Evolutionary conservation across 2,329 filamentous ascomycete genomes (phyloP), one percentile per base, ranked within the genome.

Genomic region (Paraphoma chrysanthemicola): DNA sequence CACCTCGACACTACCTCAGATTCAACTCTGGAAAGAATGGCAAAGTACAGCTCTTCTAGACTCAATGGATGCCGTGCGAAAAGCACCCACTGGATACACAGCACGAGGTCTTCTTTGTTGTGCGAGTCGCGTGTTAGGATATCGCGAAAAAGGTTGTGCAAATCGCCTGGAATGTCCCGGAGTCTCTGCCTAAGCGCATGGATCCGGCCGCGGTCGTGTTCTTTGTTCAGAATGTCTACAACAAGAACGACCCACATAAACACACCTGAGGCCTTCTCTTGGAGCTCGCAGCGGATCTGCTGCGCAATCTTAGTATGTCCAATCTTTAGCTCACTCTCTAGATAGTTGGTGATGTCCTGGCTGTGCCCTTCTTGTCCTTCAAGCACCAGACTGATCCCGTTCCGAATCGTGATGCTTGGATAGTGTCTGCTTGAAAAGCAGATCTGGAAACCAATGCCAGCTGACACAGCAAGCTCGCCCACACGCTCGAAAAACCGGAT

Each of bases 91-190:
- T 66, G 64, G 6, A 69, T 59, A 31, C 62, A 67, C 6, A 67
- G 9, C 0, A 64, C 23, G 1, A 63, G 49, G 9, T 45, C 47
- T 6, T 63, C 52, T 41, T 44, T 58, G 18, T 62, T 55, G 14
- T 50, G 33, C 3, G 56, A 31, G 23, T 88, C 84, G 12, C 83
- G 76, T 0, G 54, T 78, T 8, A 69, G 43, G 6, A 66, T 63
- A 14, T 83, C 71, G 2, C 72, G 74, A 56, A 89, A 88, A 0
- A 88, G 62, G 0, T 82, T 72, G 36, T 76, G 65, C 0, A 88
- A 70, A 0, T 74, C 72, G 6, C 49, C 48, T 0, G 80, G 81
- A 31, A 81, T 74, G 28, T 81, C 74, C 6, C 65, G 18, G 1
- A 83, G 68, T 54, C 67, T 70, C 52, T 69, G 57, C 18, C 65